A percentile compares a stretch with the other conserved stretches of the same genome.
Evolutionary conservation across 306 rosid genomes (phyloP).

Genomic region (Sesbania bispinosa): DNA sequence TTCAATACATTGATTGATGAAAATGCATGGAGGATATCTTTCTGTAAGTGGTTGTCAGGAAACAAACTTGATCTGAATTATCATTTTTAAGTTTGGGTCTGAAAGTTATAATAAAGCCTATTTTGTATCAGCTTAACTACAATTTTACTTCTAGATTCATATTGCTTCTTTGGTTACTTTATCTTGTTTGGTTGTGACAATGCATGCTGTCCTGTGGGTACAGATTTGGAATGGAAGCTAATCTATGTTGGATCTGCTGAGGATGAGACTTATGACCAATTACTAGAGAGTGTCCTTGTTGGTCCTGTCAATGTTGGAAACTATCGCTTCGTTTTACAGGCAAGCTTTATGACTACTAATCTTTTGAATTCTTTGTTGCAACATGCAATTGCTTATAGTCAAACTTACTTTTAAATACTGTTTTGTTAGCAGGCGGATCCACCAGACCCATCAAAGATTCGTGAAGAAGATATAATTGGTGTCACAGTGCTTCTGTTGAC

Average conservation of each 20-base stretch:
- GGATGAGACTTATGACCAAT: conserved; percentile 90
- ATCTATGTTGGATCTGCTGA: conserved; percentile 91
- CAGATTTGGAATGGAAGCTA: conserved; percentile 96
- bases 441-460: conserved; percentile 88
- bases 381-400: conserved; percentile 1
- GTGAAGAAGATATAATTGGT: conserved; percentile 89
- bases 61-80: not conserved
- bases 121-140: not conserved
- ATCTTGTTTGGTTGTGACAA: not conserved
- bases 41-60: not conserved
- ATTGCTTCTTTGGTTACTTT: not conserved
- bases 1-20: not conserved
- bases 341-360: conserved; percentile 14
- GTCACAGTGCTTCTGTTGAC: conserved; percentile 80
- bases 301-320: conserved; percentile 95
- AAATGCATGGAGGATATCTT: not conserved
- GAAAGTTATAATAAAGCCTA: not conserved
- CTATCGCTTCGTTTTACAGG: conserved; percentile 86
- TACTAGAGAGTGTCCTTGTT: conserved; percentile 86
- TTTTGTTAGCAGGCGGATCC: conserved; percentile 71
- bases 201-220: not conserved
- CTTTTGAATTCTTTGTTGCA: not conserved
- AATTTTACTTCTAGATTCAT: not conserved
- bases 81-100: not conserved
- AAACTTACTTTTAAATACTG: not conserved